Evolutionary conservation across 179 eudicot species (phyloP), one percentile per base, ranked within the genome.

Genomic region (Silene noctiflora): DNA sequence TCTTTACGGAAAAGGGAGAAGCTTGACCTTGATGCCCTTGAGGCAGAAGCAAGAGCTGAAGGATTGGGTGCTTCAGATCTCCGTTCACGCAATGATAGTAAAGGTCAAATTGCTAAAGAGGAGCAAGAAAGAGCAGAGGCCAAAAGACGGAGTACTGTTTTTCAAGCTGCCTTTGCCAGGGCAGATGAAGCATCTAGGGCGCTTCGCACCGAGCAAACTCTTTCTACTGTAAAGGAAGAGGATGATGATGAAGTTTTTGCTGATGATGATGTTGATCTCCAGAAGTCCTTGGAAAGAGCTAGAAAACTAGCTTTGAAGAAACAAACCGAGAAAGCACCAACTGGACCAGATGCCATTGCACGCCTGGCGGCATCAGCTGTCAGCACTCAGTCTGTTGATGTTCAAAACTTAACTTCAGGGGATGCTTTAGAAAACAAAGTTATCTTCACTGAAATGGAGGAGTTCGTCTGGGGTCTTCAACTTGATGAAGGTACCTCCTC

Each of bases 391-490:
- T 61, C 85, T 53, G 67, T 81, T 7, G 92, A 88, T 81, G 81
- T 78, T 66, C 86, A 83, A 55, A 85, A 80, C 56, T 64, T 83
- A 27, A 56, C 82, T 55, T 48, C 87, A 71, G 96, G 81, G 53
- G 96, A 91, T 72, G 67, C 87, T 61, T 83, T 85, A 83, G 96
- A 91, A 75, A 90, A 90, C 77, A 88, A 90, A 83, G 92, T 95
- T 80, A 94, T 93, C 84, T 91, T 95, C 81, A 93, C 99, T 21
- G 99, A 95, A 81, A 91, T 95, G 99, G 99, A 95, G 82, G 99
- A 95, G 82, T 95, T 95, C 84, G 99, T 95, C 44, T 90, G 96
- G 92, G 96, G 98, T 74, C 94, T 93, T 62, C 98, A 95, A 78
- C 95, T 88, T 74, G 93, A 93, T 81, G 98, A 93, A 86, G 99